Evolutionary conservation across 495 filamentous ascomycete genomes (phyloP), one percentile per base, ranked within the genome.

Genomic region (Alectoria sarmentosa): DNA sequence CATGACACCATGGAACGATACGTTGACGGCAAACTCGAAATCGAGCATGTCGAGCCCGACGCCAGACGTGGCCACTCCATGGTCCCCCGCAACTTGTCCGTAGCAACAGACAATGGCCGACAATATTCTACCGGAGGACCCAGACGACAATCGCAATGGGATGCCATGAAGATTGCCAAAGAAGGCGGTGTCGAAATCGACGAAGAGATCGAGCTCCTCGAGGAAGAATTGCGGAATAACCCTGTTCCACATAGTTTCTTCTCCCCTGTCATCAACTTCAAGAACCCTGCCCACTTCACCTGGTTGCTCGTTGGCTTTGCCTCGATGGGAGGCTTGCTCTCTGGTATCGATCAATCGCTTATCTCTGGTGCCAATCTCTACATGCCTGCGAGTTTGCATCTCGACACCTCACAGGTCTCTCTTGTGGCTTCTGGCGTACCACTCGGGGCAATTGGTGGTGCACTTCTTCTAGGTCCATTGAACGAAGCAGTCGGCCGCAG

Each of bases 221-320:
- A 66, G 36, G 52, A 64, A 10, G 65, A 66, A 32, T 42, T 66
- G 52, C 49, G 60, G 28, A 54, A 62, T 32, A 63, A 66, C 13
- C 65, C 65, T 21, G 54, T 66, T 52, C 44, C 62, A 23, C 52
- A 62, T 23, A 41, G 65, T 28, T 28, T 66, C 52, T 66, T 62
- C 60, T 46, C 49, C 55, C 65, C 60, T 3, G 65, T 63, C 41
- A 63, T 66, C 60, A 66, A 66, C 54, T 66, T 66, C 65, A 63
- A 66, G 37, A 56, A 66, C 32, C 65, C 65, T n/a, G 44, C 46
- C 41, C 65, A 66, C 54, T 87, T 85, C 67, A 86, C 83, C 41
- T 85, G 77, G 70, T 69, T 87, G 19, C 77, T 87, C 14, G 84
- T 85, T n/a, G 82, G 76, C 37, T 86, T 87, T 67, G 84, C 84